A percentile compares a stretch with the other conserved stretches of the same genome.
These are phyloP conservation scores for Plasmodium chabaudi DNA, from an alignment of 169 alveolate species.

Conservation along the genomic window DNA sequence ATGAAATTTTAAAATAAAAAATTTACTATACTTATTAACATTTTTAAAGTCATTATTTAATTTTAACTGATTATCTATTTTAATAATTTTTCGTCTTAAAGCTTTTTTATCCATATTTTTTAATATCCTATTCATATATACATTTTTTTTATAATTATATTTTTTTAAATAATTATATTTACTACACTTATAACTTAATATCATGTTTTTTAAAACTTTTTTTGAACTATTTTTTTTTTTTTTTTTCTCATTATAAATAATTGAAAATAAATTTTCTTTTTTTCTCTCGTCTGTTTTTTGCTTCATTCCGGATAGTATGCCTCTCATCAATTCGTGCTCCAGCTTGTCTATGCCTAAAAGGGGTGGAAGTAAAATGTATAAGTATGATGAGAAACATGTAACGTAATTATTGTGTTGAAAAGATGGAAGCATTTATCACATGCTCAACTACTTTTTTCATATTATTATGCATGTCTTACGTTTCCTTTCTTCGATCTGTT, in stretches of 20 bases:
- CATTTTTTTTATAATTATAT: conserved; percentile 19
- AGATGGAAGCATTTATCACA: background rate
- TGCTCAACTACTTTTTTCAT: background rate
- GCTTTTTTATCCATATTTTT: conserved; percentile 33
- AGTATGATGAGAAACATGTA: too few species aligned
- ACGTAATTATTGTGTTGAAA: too few species aligned
- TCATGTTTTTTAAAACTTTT: conserved; percentile 27
- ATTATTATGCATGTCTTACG: background rate
- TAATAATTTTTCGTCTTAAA: conserved; percentile 51
- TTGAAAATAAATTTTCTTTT: conserved; percentile 19
- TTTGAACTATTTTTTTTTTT: conserved; percentile 21
- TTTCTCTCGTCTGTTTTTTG: conserved; percentile 1
- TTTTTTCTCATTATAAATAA: conserved; percentile 50
- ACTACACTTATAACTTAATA: conserved; percentile 21
- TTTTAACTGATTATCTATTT: conserved; percentile 38
- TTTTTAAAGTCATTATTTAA: conserved; percentile 28
- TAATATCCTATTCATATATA: conserved; percentile 27
- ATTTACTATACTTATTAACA: conserved; percentile 48
- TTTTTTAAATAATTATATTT: conserved; percentile 36
- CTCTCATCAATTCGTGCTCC: background rate
- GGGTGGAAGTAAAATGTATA: background rate
- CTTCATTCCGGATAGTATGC: conserved; percentile 13
- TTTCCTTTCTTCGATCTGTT: conserved; percentile 3
- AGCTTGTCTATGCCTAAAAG: conserved; percentile 25
- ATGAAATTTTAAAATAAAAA: conserved; percentile 19